A percentile compares a stretch with the other conserved stretches of the same genome.
These are phyloP conservation scores for Bretziella fagacearum DNA, from an alignment of 2,329 filamentous ascomycete species.

Conservation along the genomic window DNA sequence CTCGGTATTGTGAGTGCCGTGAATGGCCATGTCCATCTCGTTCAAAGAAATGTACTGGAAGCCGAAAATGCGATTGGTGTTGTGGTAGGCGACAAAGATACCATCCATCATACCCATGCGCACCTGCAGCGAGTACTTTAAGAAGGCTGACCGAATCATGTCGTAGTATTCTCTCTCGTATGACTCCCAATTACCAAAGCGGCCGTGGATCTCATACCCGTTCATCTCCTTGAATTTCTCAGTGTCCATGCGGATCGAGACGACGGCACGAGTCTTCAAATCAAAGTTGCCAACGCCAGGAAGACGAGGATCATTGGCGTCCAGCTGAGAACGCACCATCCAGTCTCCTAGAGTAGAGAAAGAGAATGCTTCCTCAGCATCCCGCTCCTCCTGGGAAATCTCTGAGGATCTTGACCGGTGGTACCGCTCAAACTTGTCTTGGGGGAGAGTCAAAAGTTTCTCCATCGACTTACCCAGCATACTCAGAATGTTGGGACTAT, in stretches of 20 bases:
- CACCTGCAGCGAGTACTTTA: conserved; percentile 94
- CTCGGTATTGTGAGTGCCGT: conserved; percentile 48
- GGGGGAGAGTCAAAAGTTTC: conserved; percentile 73
- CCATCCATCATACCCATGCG: conserved; percentile 98
- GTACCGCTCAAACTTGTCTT: conserved; percentile 72
- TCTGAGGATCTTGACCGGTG: conserved; percentile 49
- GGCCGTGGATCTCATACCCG: conserved; percentile 70
- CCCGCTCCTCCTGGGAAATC: conserved; percentile 54
- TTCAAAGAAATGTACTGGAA: conserved; percentile 82
- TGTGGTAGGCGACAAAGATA: conserved; percentile 94
- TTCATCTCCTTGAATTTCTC: conserved; percentile 52
- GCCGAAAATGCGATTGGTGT: conserved; percentile 85
- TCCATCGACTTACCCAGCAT: conserved; percentile 94
- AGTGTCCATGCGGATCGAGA: conserved; percentile 81
- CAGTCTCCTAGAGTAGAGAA: conserved; percentile 78
- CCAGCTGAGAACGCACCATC: conserved; percentile 85
- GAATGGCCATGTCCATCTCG: conserved; percentile 84
- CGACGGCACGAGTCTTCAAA: conserved; percentile 82
- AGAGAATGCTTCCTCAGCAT: conserved; percentile 63
- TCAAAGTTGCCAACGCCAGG: conserved; percentile 92
- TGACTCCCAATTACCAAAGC: conserved; percentile 68
- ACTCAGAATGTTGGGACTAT: conserved; percentile 69
- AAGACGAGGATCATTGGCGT: conserved; percentile 70
- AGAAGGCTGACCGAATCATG: conserved; percentile 84
- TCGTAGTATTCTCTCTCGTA: conserved; percentile 94